phyloP scores from a whole-genome alignment of 164 flowering plant species.

The Magnolia changhungtana region DNA sequence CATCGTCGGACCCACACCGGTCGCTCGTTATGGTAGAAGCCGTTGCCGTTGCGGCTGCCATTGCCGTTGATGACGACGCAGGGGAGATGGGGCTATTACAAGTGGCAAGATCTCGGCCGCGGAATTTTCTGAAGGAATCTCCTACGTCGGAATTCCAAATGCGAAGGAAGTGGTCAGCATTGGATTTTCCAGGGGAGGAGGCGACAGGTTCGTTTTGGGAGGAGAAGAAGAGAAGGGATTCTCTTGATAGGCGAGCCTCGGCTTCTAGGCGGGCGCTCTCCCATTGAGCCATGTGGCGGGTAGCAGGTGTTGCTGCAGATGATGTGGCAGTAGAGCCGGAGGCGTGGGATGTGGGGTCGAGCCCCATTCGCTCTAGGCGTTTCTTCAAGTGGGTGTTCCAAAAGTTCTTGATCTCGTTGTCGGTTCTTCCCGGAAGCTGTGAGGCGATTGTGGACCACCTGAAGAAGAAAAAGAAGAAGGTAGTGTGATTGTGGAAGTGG shows the following conservation, averaged over 20 bases:
- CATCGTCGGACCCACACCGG: slow-evolving; percentile 12
- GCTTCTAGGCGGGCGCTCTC: slow-evolving; percentile 97
- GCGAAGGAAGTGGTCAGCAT: slow-evolving; percentile 58
- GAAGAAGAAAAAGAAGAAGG: neutral
- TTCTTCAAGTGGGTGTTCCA: slow-evolving; percentile 98
- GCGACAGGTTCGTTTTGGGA: slow-evolving; percentile 11
- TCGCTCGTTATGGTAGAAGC: slow-evolving; percentile 14
- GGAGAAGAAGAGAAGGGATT: slow-evolving; percentile 36
- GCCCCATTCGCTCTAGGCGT: slow-evolving; percentile 60
- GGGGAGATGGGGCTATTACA: slow-evolving; percentile 52
- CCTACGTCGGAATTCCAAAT: slow-evolving; percentile 93
- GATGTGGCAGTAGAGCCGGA: slow-evolving; percentile 5
- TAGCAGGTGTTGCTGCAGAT: slow-evolving; percentile 28
- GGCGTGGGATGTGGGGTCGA: slow-evolving; percentile 44
- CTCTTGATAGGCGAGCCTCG: slow-evolving; percentile 79
- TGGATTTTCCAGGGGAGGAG: slow-evolving; percentile 15
- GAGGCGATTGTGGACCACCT: slow-evolving; percentile 98
- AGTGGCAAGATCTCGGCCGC: neutral
- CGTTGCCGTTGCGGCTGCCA: slow-evolving; percentile 17
- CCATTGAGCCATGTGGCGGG: slow-evolving; percentile 97
- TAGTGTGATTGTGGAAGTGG: no score
- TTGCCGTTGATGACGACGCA: slow-evolving; percentile 51
- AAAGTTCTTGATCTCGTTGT: slow-evolving; percentile 93
- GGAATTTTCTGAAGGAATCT: slow-evolving; percentile 57
- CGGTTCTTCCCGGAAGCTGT: slow-evolving; percentile 89